Base-by-base conservation (phyloP, 768 basidiomycete genomes). In the Mycena latifolia region DNA sequence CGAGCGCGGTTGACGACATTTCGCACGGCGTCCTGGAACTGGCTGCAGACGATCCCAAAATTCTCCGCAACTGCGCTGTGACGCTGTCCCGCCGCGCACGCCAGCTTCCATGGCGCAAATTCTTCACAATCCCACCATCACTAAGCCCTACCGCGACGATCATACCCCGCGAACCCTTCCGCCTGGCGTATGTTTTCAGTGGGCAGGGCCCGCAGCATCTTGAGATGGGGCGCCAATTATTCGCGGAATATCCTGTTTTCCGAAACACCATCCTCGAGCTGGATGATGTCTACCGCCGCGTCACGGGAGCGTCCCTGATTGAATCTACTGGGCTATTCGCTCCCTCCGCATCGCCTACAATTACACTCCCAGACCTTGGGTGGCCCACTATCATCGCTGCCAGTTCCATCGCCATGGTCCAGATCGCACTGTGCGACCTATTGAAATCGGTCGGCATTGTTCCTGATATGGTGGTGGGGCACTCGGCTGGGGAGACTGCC, bases 201-300 rank as follows among this genome's bases (percentile, higher is more conserved):
- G 79, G 79, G 9, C 79, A 80, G 51, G 79, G 79, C 3, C 74
- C 77, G 1, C 79, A 80, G 62, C 71, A 80, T 58, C 65, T 75
- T 27, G 35, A 74, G 69, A 74, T 78, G 76, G 79, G 79, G 1
- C 74, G 77, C 22, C 66, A 76, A 28, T 66, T 78, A 9, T 77
- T 75, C 56, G 41, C 65, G 18, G 66, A 56, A 12, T 75, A 68
- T 51, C 53, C 71, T 1, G 71, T 71, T 2, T 80, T 80, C 73
- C 70, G 76, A 17, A 60, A 67, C 5, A 75, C 62, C n/a, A 69
- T 80, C 20, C 47, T 72, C 12, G 73, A 73, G 41, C 64, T 77
- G 28, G 79, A 80, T 63, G 59, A 63, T 8, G 55, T 69, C 52
- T 75, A 77, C 63, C 22, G 52, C 12, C 31, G 55, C 2, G 47